A percentile compares a stretch with the other conserved stretches of the same genome.
phyloP scores from a whole-genome alignment of 441 rosid genomes.

The Euphorbia schlechtendalii region DNA sequence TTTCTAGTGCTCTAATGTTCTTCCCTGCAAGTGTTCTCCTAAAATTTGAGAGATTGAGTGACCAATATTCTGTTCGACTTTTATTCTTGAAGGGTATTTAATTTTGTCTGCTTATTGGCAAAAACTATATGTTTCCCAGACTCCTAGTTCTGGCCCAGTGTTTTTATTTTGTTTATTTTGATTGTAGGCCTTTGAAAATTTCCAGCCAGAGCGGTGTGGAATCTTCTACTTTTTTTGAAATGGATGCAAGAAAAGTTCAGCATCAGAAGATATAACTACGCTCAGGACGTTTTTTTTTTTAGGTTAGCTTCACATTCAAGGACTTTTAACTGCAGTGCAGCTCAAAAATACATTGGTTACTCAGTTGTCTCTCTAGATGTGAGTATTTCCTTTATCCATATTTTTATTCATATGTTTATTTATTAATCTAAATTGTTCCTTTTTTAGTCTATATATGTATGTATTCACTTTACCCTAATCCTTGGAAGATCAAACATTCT shows the following conservation, averaged over 20 bases:
- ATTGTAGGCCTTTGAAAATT: constrained; percentile 72
- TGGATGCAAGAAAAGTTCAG: constrained; percentile 48
- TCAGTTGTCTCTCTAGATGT: constrained; percentile 56
- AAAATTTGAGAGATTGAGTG: background rate
- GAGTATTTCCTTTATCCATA: constrained; percentile 23
- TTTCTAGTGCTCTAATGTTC: background rate
- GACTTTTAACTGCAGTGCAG: constrained; percentile 78
- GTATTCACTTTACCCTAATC: background rate
- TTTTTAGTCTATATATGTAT: constrained; percentile 8
- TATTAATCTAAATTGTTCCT: background rate
- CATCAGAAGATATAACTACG: constrained; percentile 30
- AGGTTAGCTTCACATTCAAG: constrained; percentile 62
- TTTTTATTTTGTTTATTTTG: constrained; percentile 19
- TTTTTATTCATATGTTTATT: background rate
- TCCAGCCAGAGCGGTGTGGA: constrained; percentile 45
- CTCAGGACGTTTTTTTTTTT: constrained; percentile 42
- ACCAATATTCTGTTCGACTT: background rate
- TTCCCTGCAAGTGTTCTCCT: background rate
- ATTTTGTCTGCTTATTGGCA: background rate
- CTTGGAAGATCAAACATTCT: constrained; percentile 11
- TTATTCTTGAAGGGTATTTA: constrained; percentile 1
- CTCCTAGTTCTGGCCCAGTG: constrained; percentile 10
- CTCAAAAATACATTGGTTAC: constrained; percentile 65
- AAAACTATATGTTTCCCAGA: background rate
- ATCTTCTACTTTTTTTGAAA: constrained; percentile 37